A percentile compares a stretch with the other conserved stretches of the same genome.
These are phyloP conservation scores for Ogataea pilisensis DNA, from an alignment of 805 yeast species.

Conservation along the genomic window DNA sequence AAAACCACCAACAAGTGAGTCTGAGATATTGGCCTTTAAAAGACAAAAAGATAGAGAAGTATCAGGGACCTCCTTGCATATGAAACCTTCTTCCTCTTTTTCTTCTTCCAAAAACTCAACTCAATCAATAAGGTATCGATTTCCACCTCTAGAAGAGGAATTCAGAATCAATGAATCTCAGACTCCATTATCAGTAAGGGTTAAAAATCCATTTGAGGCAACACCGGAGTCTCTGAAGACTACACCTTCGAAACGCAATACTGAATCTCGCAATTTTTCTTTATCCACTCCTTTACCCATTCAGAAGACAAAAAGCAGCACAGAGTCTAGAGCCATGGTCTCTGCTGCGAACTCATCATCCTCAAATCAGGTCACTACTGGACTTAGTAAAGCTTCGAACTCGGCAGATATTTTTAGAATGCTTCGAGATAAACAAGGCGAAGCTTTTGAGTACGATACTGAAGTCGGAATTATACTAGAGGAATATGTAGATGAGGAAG, in stretches of 20 bases:
- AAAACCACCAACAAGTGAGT: not conserved
- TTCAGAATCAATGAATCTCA: constrained; percentile 16
- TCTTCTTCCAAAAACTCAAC: not conserved
- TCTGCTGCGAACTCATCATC: not conserved
- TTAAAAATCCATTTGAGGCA: constrained; percentile 36
- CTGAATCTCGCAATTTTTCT: not conserved
- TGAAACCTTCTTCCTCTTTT: not conserved
- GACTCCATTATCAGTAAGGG: constrained; percentile 26
- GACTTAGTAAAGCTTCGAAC: constrained; percentile 1
- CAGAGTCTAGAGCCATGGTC: not conserved
- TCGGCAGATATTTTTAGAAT: constrained; percentile 23
- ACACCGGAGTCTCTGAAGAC: constrained; percentile 21
- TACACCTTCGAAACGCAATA: constrained; percentile 12
- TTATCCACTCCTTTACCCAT: constrained; percentile 2
- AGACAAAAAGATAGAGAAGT: not conserved
- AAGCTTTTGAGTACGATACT: constrained; percentile 23
- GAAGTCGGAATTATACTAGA: constrained; percentile 26
- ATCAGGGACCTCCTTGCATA: not conserved
- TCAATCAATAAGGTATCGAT: not conserved
- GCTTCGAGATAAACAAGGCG: constrained; percentile 19
- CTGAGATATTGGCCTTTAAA: not conserved
- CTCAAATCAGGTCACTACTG: constrained; percentile 1
- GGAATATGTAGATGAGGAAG: constrained; percentile 12
- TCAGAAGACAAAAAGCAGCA: not conserved
- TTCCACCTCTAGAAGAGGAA: constrained; percentile 1